Percentiles rank a stretch among this genome's conserved stretches.
Evolutionary conservation across 257 asterid genomes (phyloP).

Genomic region (Jasminum sambac): DNA sequence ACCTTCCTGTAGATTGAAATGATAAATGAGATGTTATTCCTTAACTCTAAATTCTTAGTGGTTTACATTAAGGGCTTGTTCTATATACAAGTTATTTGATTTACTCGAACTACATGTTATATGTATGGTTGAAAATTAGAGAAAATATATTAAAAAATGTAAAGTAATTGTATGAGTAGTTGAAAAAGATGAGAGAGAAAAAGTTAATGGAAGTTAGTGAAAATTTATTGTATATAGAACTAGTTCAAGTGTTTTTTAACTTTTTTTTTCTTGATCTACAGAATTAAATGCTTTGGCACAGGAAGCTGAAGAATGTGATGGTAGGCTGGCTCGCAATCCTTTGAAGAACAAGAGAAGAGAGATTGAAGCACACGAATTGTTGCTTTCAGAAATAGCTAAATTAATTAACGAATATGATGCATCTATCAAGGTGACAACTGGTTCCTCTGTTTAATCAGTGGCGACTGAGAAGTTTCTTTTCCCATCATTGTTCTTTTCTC

Average conservation of each 20-base stretch:
- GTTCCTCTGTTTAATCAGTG: neutral
- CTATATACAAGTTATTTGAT: too few species aligned
- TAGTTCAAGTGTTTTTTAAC: too few species aligned
- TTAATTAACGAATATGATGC: slow-evolving; percentile 43
- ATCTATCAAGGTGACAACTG: slow-evolving; percentile 42
- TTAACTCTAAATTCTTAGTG: neutral
- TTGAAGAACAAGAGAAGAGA: slow-evolving; percentile 62
- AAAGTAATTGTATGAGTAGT: too few species aligned
- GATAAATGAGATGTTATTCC: neutral
- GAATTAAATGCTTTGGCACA: slow-evolving; percentile 56
- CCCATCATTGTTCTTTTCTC: too few species aligned
- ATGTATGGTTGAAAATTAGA: too few species aligned
- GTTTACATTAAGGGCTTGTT: neutral
- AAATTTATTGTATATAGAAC: too few species aligned
- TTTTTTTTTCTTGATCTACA: slow-evolving; percentile 16
- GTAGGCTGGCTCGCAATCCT: slow-evolving; percentile 76
- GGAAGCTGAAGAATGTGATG: slow-evolving; percentile 68
- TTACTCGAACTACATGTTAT: too few species aligned
- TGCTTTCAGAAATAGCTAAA: slow-evolving; percentile 45
- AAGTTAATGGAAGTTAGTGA: too few species aligned
- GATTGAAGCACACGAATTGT: slow-evolving; percentile 62
- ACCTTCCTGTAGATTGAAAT: neutral
- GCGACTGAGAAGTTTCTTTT: neutral
- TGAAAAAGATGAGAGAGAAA: too few species aligned
- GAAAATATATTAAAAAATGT: too few species aligned